phyloP scores from a whole-genome alignment of 768 basidiomycete genomes.

The Hortiboletus campestris region DNA sequence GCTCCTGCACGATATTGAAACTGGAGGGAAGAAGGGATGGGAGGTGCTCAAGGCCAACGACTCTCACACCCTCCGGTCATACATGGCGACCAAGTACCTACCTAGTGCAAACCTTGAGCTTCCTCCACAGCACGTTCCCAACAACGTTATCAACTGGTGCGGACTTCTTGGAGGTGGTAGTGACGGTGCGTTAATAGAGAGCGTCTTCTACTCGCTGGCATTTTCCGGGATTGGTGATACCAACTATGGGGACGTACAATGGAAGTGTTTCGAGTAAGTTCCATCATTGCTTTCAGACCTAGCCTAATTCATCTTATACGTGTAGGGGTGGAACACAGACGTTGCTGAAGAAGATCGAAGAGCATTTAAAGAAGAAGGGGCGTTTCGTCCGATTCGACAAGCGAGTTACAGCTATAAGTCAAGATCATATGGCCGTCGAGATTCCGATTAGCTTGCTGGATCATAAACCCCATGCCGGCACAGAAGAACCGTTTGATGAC shows the following conservation, averaged over 20 bases:
- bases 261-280: slow-evolving; percentile 12
- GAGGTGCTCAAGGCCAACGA: slow-evolving; percentile 26
- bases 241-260: background rate
- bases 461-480: too few species aligned
- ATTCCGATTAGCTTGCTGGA: background rate
- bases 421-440: background rate
- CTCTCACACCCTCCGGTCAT: slow-evolving; percentile 23
- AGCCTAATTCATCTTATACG: background rate
- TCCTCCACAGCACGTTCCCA: slow-evolving; percentile 13
- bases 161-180: background rate
- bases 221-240: background rate
- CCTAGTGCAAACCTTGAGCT: slow-evolving; percentile 17
- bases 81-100: slow-evolving; percentile 21
- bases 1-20: slow-evolving; percentile 21
- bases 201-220: background rate
- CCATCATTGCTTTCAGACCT: background rate
- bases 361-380: background rate
- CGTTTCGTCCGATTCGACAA: background rate
- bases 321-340: slow-evolving; percentile 4
- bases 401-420: slow-evolving; percentile 3
- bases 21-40: slow-evolving; percentile 23
- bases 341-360: slow-evolving; percentile 1
- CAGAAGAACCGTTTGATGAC: background rate
- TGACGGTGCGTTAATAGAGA: background rate
- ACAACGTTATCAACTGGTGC: slow-evolving; percentile 30